phyloP scores from a whole-genome alignment of 495 filamentous ascomycete species.

The Aspergillus avenaceus region DNA sequence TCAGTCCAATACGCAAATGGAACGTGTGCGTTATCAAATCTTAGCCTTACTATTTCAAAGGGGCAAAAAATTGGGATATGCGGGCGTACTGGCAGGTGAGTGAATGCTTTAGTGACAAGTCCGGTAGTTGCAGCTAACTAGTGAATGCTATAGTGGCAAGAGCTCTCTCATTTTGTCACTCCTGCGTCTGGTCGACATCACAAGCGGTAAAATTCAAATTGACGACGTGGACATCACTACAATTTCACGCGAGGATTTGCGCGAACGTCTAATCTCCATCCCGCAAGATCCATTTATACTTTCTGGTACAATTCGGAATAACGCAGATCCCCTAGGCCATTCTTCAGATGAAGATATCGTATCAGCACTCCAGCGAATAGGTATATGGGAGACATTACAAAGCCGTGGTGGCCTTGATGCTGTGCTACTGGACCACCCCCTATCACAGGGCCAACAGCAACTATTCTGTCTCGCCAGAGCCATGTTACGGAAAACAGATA shows the following conservation, averaged over 20 bases:
- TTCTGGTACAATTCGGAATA: neutral
- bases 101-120: neutral
- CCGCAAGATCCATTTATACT: constrained; percentile 1
- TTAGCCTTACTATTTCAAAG: neutral
- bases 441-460: neutral
- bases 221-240: neutral
- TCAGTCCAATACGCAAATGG: neutral
- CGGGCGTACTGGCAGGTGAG: constrained; percentile 39
- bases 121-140: neutral
- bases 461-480: neutral
- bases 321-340: neutral
- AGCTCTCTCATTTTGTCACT: neutral
- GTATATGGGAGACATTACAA: neutral
- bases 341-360: neutral
- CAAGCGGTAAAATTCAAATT: neutral
- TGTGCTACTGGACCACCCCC: neutral
- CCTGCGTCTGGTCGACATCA: neutral
- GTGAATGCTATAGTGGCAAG: constrained; percentile 23
- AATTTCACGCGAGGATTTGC: neutral
- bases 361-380: neutral
- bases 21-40: neutral
- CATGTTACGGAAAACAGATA: neutral
- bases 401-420: neutral
- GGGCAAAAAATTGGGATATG: constrained; percentile 44
- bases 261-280: neutral